Conservation (phyloP, 2,329 filamentous ascomycete species). For the Rasamsonia emersonii region DNA sequence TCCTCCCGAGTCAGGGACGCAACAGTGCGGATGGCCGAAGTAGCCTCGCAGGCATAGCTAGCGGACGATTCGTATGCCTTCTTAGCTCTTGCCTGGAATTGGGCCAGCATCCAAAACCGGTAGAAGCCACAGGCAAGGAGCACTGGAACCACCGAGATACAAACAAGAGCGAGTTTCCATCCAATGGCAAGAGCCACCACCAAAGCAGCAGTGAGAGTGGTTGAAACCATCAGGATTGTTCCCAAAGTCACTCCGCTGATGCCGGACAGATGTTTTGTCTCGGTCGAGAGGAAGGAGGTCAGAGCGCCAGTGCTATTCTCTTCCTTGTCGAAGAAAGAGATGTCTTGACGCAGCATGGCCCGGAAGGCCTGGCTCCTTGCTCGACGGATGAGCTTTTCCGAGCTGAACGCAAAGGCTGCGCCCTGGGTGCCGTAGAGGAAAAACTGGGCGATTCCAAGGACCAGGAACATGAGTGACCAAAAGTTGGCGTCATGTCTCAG, state of each 20-base stretch:
- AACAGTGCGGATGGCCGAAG: conserved; percentile 87
- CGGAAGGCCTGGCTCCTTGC: conserved; percentile 78
- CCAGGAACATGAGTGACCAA: conserved; percentile 82
- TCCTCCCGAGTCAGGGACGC: conserved; percentile 80
- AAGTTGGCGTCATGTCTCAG: conserved; percentile 68
- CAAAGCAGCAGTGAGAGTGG: conserved; percentile 69
- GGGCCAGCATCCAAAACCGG: conserved; percentile 73
- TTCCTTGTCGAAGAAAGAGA: conserved; percentile 81
- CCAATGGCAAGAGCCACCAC: conserved; percentile 63
- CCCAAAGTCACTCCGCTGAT: conserved; percentile 82
- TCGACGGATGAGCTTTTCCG: conserved; percentile 75
- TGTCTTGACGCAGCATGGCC: conserved; percentile 83
- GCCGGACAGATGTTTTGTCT: conserved; percentile 81
- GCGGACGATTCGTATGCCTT: conserved; percentile 71
- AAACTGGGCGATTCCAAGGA: conserved; percentile 68
- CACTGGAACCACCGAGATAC: conserved; percentile 67
- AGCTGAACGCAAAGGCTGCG: conserved; percentile 70
- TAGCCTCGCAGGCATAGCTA: conserved; percentile 84
- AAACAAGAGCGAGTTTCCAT: conserved; percentile 83
- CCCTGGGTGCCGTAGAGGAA: conserved; percentile 62
- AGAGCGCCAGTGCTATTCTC: conserved; percentile 84
- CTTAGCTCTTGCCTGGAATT: conserved; percentile 72
- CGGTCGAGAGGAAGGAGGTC: conserved; percentile 79
- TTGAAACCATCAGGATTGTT: conserved; percentile 70
- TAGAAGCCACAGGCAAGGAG: conserved; percentile 76